Evolutionary conservation across 306 rosid genomes (phyloP), one percentile per base, ranked within the genome.

Genomic region (Sicyos edulis): DNA sequence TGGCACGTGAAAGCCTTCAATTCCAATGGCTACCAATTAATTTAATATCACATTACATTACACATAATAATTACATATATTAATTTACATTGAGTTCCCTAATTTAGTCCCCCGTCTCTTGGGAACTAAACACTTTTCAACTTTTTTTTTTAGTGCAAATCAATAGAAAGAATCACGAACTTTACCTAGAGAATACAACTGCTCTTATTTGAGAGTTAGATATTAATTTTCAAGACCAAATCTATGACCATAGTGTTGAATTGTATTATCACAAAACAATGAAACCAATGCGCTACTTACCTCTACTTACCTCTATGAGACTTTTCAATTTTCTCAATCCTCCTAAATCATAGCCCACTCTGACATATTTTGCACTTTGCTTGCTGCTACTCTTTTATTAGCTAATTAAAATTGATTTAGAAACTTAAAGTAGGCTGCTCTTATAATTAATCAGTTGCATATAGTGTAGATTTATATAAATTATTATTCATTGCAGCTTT

Each of bases 1-100:
- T n/a, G 14, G 53, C 70, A 64, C 70, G 70, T 64, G 70, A 64
- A 64, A 42, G 4, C 50, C 65, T 59, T 59, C 20, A 59, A 57
- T 57, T 57, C 9, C 34, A 57, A 21, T 11, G 63, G 15, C 70
- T 37, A 29, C 4, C 37, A 21, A 64, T 42, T 64, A 42, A 10
- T 64, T 42, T 64, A 64, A 37, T 64, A 26, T 26, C 29, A 26
- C 29, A 26, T 26, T 26, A 26, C 29, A 26, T 26, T 26, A 26
- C 32, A 24, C 63, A 7, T 19, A 16, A n/a, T 37, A 40, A 10
- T 1, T 40, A 17, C 29, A 26, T 40, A 17, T 3, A 26, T 32
- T 32, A 32, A 32, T 64, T 32, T 7, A 40, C n/a, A 19, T 37
- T 4, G 9, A 64, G 29, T 19, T 64, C 40, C 6, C 16, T 0